Evolutionary conservation across 2,329 filamentous ascomycete genomes (phyloP), one percentile per base, ranked within the genome.

Genomic region (Dendryphion nanum): DNA sequence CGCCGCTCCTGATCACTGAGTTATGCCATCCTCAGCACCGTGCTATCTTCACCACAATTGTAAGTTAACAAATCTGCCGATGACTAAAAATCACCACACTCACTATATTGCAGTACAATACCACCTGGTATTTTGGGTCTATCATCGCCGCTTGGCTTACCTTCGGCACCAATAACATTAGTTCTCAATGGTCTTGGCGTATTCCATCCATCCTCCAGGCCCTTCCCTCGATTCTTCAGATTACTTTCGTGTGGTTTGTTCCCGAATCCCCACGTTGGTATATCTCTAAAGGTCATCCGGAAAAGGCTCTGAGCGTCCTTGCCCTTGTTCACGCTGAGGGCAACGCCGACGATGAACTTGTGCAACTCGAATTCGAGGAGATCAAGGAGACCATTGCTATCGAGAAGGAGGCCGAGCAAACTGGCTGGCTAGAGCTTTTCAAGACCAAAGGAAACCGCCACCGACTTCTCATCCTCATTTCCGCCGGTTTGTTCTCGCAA

Each of bases 211-310:
- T 78, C 7, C 47, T 80, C 2, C 78, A 81, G 46, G 67, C 70
- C 21, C 41, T 71, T 3, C 69, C 69, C 4, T 50, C 51, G 2
- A 42, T 70, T 12, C 51, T 66, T 55, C 69, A 76, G 44, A 64
- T 78, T 14, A 38, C 59, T 7, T 60, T 48, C 37, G 47, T 59
- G 18, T 57, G 47, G 48, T 54, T 53, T 33, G 69, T 79, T 4
- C 79, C 80, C 0, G 81, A 84, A 45, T 79, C 73, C 1, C 81
- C 81, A 1, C 71, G 81, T 44, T 82, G 78, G 78, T 75, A 84
- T n/a, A 69, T 82, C 48, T 72, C 73, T 55, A 79, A 80, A 63
- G 80, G 81, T 49, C 73, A 74, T 13, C 68, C 76, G 40, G 76
- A 80, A 14, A 72, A 83, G 50, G 82, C 81, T 6, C 68, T 82